phyloP scores from a whole-genome alignment of 768 basidiomycete species.

The Leccinum boreale region DNA sequence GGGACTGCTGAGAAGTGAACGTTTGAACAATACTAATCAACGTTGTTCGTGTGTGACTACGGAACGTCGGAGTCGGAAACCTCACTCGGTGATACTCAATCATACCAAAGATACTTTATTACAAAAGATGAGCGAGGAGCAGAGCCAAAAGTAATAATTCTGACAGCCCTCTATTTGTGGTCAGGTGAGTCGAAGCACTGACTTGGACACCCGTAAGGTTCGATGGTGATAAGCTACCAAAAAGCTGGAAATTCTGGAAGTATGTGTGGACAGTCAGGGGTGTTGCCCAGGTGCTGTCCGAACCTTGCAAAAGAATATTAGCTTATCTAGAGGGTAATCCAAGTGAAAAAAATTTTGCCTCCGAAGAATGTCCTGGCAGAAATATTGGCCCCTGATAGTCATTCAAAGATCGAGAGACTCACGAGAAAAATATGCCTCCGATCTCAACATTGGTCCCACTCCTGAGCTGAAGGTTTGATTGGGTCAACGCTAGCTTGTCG shows the following conservation, averaged over 20 bases:
- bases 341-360: conserved; percentile 38
- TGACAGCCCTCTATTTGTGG: neutral
- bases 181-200: conserved; percentile 9
- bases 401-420: conserved; percentile 24
- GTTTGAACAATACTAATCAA: neutral
- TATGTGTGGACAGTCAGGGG: conserved; percentile 66
- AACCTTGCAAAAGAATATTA: conserved; percentile 36
- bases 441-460: conserved; percentile 47
- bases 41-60: neutral
- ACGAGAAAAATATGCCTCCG: conserved; percentile 81
- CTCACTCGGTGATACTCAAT: too few species aligned
- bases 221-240: conserved; percentile 52
- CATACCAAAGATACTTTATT: neutral
- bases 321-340: conserved; percentile 7
- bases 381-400: neutral
- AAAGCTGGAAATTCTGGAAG: conserved; percentile 71
- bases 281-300: conserved; percentile 70
- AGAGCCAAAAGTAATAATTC: neutral
- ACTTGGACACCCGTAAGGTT: conserved; percentile 30
- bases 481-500: conserved; percentile 56
- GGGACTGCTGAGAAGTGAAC: neutral
- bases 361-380: conserved; percentile 73
- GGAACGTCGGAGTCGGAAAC: too few species aligned
- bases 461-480: conserved; percentile 64
- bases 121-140: neutral